Evolutionary conservation across 441 rosid species (phyloP).

Genomic region (Croton laevigatus): DNA sequence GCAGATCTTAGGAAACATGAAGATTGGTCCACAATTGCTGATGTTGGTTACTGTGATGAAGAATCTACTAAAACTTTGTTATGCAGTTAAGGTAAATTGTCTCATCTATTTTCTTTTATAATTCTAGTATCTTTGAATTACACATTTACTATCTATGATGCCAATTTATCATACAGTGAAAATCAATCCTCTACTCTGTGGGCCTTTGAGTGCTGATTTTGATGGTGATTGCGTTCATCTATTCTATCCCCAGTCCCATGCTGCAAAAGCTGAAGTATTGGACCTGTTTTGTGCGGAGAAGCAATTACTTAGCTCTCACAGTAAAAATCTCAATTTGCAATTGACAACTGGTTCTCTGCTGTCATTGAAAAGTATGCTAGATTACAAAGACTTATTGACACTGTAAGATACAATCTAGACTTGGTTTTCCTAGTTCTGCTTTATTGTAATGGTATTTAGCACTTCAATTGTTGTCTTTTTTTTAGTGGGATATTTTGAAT

Average conservation of each 20-base stretch:
- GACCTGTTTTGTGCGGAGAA: slow-evolving; percentile 92
- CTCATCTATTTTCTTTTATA: slow-evolving; percentile 17
- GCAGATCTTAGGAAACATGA: slow-evolving; percentile 83
- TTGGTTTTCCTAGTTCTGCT: too few relatives aligned
- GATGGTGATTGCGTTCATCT: too few relatives aligned
- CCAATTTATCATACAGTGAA: too few relatives aligned
- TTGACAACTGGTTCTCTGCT: slow-evolving; percentile 68
- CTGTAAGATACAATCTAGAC: too few relatives aligned
- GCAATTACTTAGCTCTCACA: slow-evolving; percentile 89
- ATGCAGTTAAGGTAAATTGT: slow-evolving; percentile 60
- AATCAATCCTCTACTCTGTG: too few relatives aligned
- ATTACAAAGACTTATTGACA: too few relatives aligned
- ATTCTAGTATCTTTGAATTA: too few relatives aligned
- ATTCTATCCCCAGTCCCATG: slow-evolving; percentile 86
- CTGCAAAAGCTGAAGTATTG: slow-evolving; percentile 89
- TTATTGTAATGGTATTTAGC: too few relatives aligned
- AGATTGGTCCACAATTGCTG: slow-evolving; percentile 62
- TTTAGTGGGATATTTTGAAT: too few relatives aligned
- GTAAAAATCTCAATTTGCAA: slow-evolving; percentile 76
- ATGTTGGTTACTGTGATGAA: slow-evolving; percentile 75
- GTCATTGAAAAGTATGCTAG: slow-evolving; percentile 64
- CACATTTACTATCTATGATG: too few relatives aligned
- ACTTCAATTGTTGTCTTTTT: too few relatives aligned
- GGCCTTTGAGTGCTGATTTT: too few relatives aligned
- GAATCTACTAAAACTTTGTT: slow-evolving; percentile 84